phyloP scores from a whole-genome alignment of 2,329 filamentous ascomycete genomes.

The Cadophora sp. region DNA sequence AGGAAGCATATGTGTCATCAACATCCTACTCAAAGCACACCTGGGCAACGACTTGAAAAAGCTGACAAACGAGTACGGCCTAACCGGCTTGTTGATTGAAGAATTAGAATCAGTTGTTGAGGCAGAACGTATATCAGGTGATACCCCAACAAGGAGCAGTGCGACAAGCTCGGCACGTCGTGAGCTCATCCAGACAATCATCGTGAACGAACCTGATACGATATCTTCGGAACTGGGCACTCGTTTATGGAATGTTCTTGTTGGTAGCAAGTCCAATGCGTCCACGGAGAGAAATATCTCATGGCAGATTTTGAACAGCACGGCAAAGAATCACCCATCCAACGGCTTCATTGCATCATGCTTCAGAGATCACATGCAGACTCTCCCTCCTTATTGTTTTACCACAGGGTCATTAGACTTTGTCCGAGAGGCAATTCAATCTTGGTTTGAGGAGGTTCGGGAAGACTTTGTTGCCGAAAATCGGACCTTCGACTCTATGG shows the following conservation, averaged over 20 bases:
- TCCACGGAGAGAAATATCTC: slow-evolving; percentile 67
- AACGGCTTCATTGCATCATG: slow-evolving; percentile 62
- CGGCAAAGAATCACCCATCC: slow-evolving; percentile 50
- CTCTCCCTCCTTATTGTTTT: slow-evolving; percentile 62
- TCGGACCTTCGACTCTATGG: slow-evolving; percentile 58
- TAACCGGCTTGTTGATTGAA: slow-evolving; percentile 66
- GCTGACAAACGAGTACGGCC: slow-evolving; percentile 65
- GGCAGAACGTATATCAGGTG: slow-evolving; percentile 36
- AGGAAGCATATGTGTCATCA: slow-evolving; percentile 75
- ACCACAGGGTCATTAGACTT: slow-evolving; percentile 69
- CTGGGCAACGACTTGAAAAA: slow-evolving; percentile 58
- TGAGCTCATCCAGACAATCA: slow-evolving; percentile 63
- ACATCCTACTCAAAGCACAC: slow-evolving; percentile 54
- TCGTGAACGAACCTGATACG: slow-evolving; percentile 65
- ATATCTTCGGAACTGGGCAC: slow-evolving; percentile 67
- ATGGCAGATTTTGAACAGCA: slow-evolving; percentile 70
- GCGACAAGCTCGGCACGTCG: slow-evolving; percentile 59
- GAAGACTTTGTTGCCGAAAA: slow-evolving; percentile 58
- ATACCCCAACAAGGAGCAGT: slow-evolving; percentile 45
- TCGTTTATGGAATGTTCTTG: slow-evolving; percentile 74
- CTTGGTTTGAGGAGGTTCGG: slow-evolving; percentile 54
- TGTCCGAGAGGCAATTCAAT: slow-evolving; percentile 58
- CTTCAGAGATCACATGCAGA: slow-evolving; percentile 62
- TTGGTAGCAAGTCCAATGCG: slow-evolving; percentile 67
- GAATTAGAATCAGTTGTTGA: slow-evolving; percentile 61